Conservation (phyloP, 345 rosid species). For the Melaleuca quinquenervia region DNA sequence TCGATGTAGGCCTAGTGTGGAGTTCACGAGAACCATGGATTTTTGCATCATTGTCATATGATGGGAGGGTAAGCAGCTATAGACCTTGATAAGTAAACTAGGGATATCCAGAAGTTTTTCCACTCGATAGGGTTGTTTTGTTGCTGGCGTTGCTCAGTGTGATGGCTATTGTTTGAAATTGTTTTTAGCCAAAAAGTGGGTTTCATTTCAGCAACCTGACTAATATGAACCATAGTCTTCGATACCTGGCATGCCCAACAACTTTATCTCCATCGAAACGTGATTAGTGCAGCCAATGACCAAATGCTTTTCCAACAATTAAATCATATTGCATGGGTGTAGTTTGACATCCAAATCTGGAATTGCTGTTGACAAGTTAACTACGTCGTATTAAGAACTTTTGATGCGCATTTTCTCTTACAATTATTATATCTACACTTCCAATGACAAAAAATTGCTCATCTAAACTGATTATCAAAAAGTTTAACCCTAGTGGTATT, state of each 20-base stretch:
- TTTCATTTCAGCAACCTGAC: not conserved
- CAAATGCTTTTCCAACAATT: not conserved
- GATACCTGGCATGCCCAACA: not conserved
- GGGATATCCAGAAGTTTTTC: not conserved
- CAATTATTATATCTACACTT: not conserved
- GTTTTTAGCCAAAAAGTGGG: not conserved
- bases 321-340: not conserved
- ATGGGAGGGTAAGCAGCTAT: slow-evolving; percentile 67
- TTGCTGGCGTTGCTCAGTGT: not conserved
- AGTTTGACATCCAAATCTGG: not conserved
- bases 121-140: not conserved
- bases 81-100: not conserved
- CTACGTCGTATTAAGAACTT: not conserved
- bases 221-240: not conserved
- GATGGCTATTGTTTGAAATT: not conserved
- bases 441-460: not conserved
- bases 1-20: slow-evolving; percentile 74
- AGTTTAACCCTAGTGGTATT: not conserved
- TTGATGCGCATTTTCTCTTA: not conserved
- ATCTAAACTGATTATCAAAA: not conserved
- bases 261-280: not conserved
- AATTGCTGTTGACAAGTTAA: not conserved
- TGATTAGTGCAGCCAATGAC: not conserved
- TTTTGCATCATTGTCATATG: slow-evolving; percentile 84
- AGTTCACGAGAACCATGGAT: slow-evolving; percentile 83